Percentiles rank a stretch among this genome's conserved stretches.
phyloP scores from a whole-genome alignment of 768 basidiomycete genomes.

The Hortiboletus campestris region DNA sequence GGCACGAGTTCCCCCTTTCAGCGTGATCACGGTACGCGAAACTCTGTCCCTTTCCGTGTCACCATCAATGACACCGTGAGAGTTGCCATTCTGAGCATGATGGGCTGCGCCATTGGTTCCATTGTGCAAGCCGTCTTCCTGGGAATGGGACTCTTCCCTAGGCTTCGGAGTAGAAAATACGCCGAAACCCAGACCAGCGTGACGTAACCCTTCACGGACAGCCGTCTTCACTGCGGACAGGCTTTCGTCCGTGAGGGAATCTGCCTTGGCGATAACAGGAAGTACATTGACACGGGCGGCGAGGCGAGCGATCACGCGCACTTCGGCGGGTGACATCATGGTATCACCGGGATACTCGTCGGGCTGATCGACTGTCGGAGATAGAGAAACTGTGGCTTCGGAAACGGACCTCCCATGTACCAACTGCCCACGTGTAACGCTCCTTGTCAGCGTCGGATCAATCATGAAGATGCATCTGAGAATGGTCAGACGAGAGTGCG shows the following conservation, averaged over 20 bases:
- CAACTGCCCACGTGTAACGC: slow-evolving; percentile 49
- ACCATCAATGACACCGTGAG: slow-evolving; percentile 34
- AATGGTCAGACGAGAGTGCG: slow-evolving; percentile 13
- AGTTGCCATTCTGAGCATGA: slow-evolving; percentile 27
- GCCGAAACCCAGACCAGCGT: slow-evolving; percentile 72
- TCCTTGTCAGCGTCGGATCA: slow-evolving; percentile 66
- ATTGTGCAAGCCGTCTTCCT: slow-evolving; percentile 23
- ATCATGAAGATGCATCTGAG: slow-evolving; percentile 81
- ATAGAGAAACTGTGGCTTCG: slow-evolving; percentile 57
- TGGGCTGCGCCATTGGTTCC: slow-evolving; percentile 30
- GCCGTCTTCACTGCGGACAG: slow-evolving; percentile 68
- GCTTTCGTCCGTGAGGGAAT: slow-evolving; percentile 80
- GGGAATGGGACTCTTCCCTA: slow-evolving; percentile 10
- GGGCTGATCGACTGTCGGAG: slow-evolving; percentile 48
- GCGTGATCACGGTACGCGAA: slow-evolving; percentile 76
- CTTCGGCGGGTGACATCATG: slow-evolving; percentile 74
- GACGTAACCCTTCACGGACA: slow-evolving; percentile 63
- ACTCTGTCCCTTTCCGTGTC: slow-evolving; percentile 52
- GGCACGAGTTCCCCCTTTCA: slow-evolving; percentile 40
- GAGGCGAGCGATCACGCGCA: slow-evolving; percentile 75
- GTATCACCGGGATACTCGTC: slow-evolving; percentile 49
- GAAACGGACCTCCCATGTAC: slow-evolving; percentile 58
- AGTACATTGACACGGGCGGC: slow-evolving; percentile 75
- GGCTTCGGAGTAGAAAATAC: slow-evolving; percentile 57
- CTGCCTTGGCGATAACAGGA: slow-evolving; percentile 76